Percentiles rank a stretch among this genome's conserved stretches.
Evolutionary conservation across 202 grass and related monocot genomes (phyloP).

Genomic region (Eragrostis tef): DNA sequence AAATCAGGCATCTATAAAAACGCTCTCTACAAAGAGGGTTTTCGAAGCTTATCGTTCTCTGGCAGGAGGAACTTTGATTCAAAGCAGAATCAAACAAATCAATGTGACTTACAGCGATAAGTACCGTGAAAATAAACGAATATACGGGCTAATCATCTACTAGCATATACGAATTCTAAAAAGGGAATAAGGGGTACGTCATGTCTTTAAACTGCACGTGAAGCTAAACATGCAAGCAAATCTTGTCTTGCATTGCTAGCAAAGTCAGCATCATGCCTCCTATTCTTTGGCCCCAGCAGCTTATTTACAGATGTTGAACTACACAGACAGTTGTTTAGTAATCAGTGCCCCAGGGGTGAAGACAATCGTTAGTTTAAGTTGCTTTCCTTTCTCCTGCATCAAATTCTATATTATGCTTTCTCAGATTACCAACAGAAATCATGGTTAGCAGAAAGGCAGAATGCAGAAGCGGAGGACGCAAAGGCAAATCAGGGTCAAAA

Average conservation of each 20-base stretch:
- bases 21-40: constrained; percentile 11
- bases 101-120: background rate
- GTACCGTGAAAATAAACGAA: background rate
- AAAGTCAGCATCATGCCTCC: background rate
- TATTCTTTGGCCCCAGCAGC: background rate
- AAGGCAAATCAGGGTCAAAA: constrained; percentile 39
- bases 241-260: no score
- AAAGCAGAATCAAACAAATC: background rate
- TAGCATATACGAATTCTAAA: no score
- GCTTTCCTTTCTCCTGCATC: background rate
- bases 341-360: background rate
- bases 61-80: no score
- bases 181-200: no score
- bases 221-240: no score
- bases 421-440: background rate
- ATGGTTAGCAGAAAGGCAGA: constrained; percentile 43
- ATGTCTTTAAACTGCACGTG: no score
- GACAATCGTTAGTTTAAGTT: background rate
- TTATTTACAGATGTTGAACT: background rate
- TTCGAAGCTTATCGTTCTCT: no score
- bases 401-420: background rate
- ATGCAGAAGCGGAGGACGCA: constrained; percentile 33
- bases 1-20: background rate
- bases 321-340: background rate
- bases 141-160: constrained; percentile 19